Conservation (phyloP, 129 eudicot species). For the Mikania micrantha region DNA sequence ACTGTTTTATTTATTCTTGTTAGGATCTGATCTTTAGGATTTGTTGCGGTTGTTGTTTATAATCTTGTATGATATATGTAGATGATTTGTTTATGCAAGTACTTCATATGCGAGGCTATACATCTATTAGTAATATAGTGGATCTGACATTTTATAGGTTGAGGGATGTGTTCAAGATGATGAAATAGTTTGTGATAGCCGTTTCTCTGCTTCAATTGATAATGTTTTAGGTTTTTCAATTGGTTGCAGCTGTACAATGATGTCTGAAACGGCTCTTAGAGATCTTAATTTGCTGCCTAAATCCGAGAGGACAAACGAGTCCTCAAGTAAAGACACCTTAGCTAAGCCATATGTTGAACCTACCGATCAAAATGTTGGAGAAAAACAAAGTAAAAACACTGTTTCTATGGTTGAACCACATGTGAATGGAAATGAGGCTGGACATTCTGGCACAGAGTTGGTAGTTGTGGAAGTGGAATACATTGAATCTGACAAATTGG, state of each 20-base stretch:
- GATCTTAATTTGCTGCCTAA: conserved; percentile 49
- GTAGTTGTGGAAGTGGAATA: conserved; percentile 66
- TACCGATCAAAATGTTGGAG: conserved; percentile 32
- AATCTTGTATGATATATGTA: not conserved
- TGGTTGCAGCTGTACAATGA: conserved; percentile 25
- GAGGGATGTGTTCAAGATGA: not conserved
- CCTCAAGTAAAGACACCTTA: conserved; percentile 42
- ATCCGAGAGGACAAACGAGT: conserved; percentile 39
- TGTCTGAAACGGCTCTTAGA: conserved; percentile 56
- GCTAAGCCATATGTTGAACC: conserved; percentile 31
- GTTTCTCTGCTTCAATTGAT: not conserved
- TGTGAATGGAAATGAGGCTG: conserved; percentile 25
- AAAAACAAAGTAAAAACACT: conserved; percentile 26
- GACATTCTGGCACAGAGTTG: conserved; percentile 31
- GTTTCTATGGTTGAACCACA: conserved; percentile 30
- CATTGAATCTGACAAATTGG: conserved; percentile 66
- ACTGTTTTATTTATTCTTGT: not conserved
- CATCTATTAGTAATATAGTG: not conserved
- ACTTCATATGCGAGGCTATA: not conserved
- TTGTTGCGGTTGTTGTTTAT: not conserved
- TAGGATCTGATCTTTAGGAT: conserved; percentile 9
- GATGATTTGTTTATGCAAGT: conserved; percentile 5
- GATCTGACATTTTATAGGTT: not conserved
- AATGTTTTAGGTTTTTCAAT: not conserved
- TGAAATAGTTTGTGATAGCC: not conserved